These are phyloP conservation scores for Paraphaeosphaeria sporulosa DNA, from an alignment of 2,329 filamentous ascomycete genomes.

Conservation along the genomic window DNA sequence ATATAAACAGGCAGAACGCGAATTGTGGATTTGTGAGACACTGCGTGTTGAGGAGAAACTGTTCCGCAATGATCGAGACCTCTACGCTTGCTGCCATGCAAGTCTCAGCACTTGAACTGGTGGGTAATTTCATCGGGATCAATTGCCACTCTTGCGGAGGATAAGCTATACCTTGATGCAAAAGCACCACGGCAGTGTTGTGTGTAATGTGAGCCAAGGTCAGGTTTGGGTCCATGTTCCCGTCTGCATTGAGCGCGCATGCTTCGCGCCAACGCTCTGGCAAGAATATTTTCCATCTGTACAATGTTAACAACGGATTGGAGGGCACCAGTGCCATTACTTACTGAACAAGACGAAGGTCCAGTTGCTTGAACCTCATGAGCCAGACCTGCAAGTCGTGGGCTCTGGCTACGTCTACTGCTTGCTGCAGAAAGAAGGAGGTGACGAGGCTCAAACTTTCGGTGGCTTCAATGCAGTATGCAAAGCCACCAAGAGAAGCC, in stretches of 20 bases:
- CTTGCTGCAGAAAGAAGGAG: conserved; percentile 47
- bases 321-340: conserved; percentile 5
- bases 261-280: conserved; percentile 29
- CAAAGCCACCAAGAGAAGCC: conserved; percentile 42
- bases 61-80: conserved; percentile 32
- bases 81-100: conserved; percentile 34
- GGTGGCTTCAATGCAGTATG: conserved; percentile 42
- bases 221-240: conserved; percentile 40
- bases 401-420: conserved; percentile 33
- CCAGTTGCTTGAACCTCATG: conserved; percentile 42
- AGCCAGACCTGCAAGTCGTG: conserved; percentile 46
- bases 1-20: conserved; percentile 37
- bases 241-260: conserved; percentile 48
- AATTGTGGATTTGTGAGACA: conserved; percentile 44
- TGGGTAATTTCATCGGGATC: conserved; percentile 28
- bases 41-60: conserved; percentile 31
- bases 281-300: conserved; percentile 16
- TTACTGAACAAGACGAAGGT: conserved; percentile 39
- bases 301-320: neutral
- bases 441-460: conserved; percentile 47
- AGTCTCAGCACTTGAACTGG: conserved; percentile 30
- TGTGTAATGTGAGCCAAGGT: conserved; percentile 40
- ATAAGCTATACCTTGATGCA: conserved; percentile 41
- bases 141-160: conserved; percentile 39
- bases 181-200: conserved; percentile 34